Percentiles rank a stretch among this genome's conserved stretches.
Conservation (phyloP, 2,329 filamentous ascomycete species). For the Davidsoniella virescens region DNA sequence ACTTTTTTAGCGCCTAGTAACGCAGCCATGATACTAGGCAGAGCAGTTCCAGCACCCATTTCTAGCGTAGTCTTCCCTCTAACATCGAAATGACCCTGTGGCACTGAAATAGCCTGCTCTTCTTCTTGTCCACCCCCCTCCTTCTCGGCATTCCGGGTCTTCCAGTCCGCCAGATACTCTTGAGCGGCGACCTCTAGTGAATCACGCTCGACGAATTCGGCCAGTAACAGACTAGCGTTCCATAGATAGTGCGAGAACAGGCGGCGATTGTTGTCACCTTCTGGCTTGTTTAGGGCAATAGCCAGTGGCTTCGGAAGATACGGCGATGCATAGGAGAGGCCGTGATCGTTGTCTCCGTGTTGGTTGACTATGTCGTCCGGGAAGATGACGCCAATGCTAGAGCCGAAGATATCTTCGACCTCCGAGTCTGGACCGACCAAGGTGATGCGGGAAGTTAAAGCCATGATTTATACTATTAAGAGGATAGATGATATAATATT, state of each 20-base stretch:
- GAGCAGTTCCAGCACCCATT: conserved; percentile 48
- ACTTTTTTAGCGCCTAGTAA: conserved; percentile 34
- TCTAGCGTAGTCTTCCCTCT: conserved; percentile 39
- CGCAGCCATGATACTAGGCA: conserved; percentile 34
- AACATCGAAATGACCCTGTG: conserved; percentile 27
- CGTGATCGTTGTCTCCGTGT: conserved; percentile 45
- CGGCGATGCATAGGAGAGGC: conserved; percentile 42
- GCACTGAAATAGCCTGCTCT: conserved; percentile 9
- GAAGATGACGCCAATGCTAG: conserved; percentile 47
- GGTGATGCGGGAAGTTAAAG: conserved; percentile 24
- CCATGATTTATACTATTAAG: conserved; percentile 21
- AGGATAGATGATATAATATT: background rate
- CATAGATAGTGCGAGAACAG: conserved; percentile 60
- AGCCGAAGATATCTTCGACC: conserved; percentile 44
- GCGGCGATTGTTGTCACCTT: conserved; percentile 34
- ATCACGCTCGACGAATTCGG: conserved; percentile 38
- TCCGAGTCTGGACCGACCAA: conserved; percentile 21
- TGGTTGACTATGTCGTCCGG: conserved; percentile 49
- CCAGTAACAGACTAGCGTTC: conserved; percentile 45
- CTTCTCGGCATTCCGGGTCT: background rate
- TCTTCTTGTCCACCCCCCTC: background rate
- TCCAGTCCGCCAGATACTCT: background rate
- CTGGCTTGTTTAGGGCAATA: conserved; percentile 31
- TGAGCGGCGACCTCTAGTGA: conserved; percentile 18
- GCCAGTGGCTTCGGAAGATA: conserved; percentile 29